Evolutionary conservation across 2,329 filamentous ascomycete genomes (phyloP).

Genomic region (Pseudogymnoascus sp.): DNA sequence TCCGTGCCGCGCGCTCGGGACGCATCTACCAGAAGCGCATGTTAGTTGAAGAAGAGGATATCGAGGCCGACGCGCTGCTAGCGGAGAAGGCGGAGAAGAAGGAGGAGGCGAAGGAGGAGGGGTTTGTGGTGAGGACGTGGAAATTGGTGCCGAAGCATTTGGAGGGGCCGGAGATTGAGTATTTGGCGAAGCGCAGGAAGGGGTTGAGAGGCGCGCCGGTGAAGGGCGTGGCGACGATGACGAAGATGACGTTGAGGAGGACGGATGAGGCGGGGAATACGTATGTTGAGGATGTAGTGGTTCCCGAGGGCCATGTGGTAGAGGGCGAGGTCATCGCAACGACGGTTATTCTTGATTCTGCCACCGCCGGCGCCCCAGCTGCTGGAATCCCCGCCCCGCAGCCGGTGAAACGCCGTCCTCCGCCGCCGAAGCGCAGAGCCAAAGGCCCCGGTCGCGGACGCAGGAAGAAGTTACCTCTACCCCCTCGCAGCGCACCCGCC

Average conservation of each 20-base stretch:
- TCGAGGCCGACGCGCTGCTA: conserved; percentile 39
- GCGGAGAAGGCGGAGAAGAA: conserved; percentile 52
- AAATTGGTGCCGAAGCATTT: conserved; percentile 53
- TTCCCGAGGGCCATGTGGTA: conserved; percentile 70
- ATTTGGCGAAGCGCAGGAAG: conserved; percentile 56
- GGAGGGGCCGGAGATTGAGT: conserved; percentile 46
- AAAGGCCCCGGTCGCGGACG: conserved; percentile 72
- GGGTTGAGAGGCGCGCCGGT: conserved; percentile 40
- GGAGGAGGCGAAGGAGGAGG: conserved; percentile 42
- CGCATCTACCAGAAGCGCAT: conserved; percentile 66
- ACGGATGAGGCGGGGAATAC: conserved; percentile 73
- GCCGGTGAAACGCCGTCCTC: conserved; percentile 50
- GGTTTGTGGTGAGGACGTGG: conserved; percentile 53
- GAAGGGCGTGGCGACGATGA: conserved; percentile 45
- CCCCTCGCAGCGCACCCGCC: conserved; percentile 21
- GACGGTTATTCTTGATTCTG: conserved; percentile 53
- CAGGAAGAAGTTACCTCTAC: conserved; percentile 55
- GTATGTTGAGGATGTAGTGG: conserved; percentile 75
- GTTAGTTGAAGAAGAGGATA: conserved; percentile 53
- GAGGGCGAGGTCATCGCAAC: conserved; percentile 73
- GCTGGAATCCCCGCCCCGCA: conserved; percentile 33
- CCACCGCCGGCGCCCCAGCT: conserved; percentile 47
- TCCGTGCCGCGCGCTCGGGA: conserved; percentile 73
- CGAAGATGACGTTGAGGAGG: conserved; percentile 73
- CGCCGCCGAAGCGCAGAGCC: conserved; percentile 60